These are phyloP conservation scores for Penicillium sclerotigenum DNA, from an alignment of 2,329 filamentous ascomycete genomes.

Conservation along the genomic window DNA sequence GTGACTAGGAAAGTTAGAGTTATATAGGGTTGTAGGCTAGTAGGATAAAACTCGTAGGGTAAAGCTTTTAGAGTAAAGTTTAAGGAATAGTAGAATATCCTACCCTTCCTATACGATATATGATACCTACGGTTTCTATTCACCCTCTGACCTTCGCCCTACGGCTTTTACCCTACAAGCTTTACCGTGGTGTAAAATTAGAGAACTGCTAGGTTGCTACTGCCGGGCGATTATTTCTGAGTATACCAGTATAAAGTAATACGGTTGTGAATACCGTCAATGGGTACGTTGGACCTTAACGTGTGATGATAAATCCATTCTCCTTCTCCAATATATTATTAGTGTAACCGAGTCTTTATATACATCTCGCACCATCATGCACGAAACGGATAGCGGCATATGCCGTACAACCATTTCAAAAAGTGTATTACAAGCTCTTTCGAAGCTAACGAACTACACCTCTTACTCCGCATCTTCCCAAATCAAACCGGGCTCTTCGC, in stretches of 20 bases:
- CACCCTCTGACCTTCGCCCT: too few species aligned
- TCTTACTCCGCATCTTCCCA: not conserved
- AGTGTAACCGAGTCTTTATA: not conserved
- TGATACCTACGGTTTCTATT: not conserved
- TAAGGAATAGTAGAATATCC: not conserved
- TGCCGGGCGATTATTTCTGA: not conserved
- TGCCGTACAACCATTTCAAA: not conserved
- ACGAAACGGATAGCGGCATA: not conserved
- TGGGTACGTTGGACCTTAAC: not conserved
- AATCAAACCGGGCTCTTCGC: not conserved
- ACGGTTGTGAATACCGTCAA: not conserved
- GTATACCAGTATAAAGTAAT: not conserved
- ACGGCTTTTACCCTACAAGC: not conserved
- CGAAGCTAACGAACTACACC: not conserved
- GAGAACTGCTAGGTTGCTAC: not conserved
- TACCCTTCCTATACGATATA: not conserved
- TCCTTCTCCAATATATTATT: not conserved
- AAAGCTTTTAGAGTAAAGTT: not conserved
- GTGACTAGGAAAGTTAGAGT: too few species aligned
- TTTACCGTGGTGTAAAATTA: not conserved
- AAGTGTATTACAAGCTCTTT: not conserved
- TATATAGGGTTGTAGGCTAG: not conserved
- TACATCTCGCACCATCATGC: not conserved
- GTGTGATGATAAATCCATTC: not conserved
- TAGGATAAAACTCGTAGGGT: not conserved